A percentile compares a stretch with the other conserved stretches of the same genome.
Conservation (phyloP, 1,284 basidiomycete genomes). For the Kwoniella shivajii region DNA sequence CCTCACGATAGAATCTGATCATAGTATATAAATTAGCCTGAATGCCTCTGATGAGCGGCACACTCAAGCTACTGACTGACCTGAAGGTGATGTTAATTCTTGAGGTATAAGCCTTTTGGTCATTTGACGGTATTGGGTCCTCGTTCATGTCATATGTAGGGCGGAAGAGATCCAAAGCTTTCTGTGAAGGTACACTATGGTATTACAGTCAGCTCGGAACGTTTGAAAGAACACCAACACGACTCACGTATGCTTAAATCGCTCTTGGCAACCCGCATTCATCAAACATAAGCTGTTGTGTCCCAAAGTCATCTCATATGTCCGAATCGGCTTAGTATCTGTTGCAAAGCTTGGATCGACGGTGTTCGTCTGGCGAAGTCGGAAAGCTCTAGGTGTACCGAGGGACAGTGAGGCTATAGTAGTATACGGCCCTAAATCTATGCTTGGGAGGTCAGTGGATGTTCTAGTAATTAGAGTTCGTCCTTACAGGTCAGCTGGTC, state of each 20-base stretch:
- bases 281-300: constrained; percentile 92
- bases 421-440: constrained; percentile 81
- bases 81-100: constrained; percentile 89
- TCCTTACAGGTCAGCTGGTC: constrained; percentile 59
- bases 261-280: constrained; percentile 88
- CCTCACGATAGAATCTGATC: constrained; percentile 41
- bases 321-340: constrained; percentile 63
- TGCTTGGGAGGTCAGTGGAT: not conserved
- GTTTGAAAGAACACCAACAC: too few relatives aligned
- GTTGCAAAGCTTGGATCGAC: constrained; percentile 58
- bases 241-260: constrained; percentile 66
- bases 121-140: constrained; percentile 27
- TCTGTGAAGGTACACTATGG: constrained; percentile 70
- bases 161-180: constrained; percentile 72
- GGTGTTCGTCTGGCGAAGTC: constrained; percentile 59
- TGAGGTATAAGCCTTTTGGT: constrained; percentile 61
- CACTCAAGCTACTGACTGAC: constrained; percentile 12
- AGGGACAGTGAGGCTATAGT: constrained; percentile 91
- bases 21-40: not conserved
- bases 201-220: too few relatives aligned
- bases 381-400: constrained; percentile 75
- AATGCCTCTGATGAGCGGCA: not conserved
- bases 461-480: not conserved
- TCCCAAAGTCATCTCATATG: constrained; percentile 77
- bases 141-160: constrained; percentile 58